Conservation (phyloP, 2,329 filamentous ascomycete genomes). For the Arthrocladium fulminans region DNA sequence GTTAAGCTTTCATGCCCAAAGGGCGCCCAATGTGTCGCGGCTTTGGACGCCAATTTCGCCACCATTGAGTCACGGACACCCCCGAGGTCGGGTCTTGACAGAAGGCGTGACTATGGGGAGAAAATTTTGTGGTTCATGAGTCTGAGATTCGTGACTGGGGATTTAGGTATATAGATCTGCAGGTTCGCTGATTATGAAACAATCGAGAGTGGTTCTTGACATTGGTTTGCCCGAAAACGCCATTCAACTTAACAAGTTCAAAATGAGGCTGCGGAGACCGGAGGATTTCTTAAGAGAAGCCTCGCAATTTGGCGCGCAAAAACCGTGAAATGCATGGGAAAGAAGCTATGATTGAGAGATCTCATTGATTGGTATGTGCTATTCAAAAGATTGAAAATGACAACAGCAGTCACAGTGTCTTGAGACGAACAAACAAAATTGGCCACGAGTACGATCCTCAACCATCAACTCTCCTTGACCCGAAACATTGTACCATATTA, state of each 20-base stretch:
- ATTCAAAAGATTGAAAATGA: not conserved
- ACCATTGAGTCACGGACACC: too few species aligned
- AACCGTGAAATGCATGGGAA: not conserved
- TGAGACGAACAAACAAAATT: not conserved
- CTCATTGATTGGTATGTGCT: not conserved
- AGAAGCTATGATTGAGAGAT: not conserved
- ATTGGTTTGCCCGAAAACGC: not conserved
- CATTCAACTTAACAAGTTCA: not conserved
- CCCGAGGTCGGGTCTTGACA: too few species aligned
- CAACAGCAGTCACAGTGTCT: conserved; percentile 6
- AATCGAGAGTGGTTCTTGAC: not conserved
- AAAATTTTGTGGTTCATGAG: not conserved
- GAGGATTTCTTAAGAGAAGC: not conserved
- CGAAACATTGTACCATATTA: not conserved
- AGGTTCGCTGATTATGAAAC: not conserved
- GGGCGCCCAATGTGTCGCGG: too few species aligned
- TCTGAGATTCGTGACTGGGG: not conserved
- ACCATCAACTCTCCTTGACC: not conserved
- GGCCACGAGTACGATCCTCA: conserved; percentile 11
- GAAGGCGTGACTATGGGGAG: not conserved
- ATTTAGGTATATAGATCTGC: not conserved
- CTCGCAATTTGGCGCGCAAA: not conserved
- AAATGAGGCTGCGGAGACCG: not conserved
- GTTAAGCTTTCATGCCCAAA: too few species aligned
- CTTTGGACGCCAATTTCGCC: too few species aligned